Conservation (phyloP, 106 monocot genomes). For the Dioscorea zingiberensis region DNA sequence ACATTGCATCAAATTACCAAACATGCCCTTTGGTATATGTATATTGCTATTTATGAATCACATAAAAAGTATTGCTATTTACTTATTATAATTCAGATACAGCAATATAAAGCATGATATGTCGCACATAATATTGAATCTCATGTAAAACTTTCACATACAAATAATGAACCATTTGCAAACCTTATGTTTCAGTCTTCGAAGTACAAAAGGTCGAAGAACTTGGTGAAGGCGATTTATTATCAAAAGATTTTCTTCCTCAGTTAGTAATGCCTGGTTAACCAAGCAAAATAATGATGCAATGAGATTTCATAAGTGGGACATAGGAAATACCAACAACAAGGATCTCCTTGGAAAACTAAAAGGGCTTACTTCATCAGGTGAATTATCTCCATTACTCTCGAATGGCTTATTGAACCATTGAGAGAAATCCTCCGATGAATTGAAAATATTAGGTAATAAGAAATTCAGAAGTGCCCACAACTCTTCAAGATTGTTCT, state of each 20-base stretch:
- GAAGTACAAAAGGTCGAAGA: slow-evolving; percentile 95
- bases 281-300: neutral
- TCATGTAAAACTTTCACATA: too few relatives aligned
- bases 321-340: neutral
- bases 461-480: slow-evolving; percentile 99
- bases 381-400: slow-evolving; percentile 73
- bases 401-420: slow-evolving; percentile 99
- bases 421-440: slow-evolving; percentile 98
- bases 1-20: too few relatives aligned
- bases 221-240: slow-evolving; percentile 99
- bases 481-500: slow-evolving; percentile 98
- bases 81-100: too few relatives aligned
- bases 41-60: too few relatives aligned
- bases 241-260: slow-evolving; percentile 97
- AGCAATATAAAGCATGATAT: too few relatives aligned
- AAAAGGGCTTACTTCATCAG: slow-evolving; percentile 70
- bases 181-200: slow-evolving; percentile 98
- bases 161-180: slow-evolving; percentile 1
- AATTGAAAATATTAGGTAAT: slow-evolving; percentile 92
- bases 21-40: too few relatives aligned
- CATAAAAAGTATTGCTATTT: too few relatives aligned
- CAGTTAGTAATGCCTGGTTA: slow-evolving; percentile 77
- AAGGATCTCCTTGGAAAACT: slow-evolving; percentile 1
- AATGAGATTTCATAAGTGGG: neutral
- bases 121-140: too few relatives aligned